Conservation (phyloP, 2,329 filamentous ascomycete species). For the Fusarium globosum region DNA sequence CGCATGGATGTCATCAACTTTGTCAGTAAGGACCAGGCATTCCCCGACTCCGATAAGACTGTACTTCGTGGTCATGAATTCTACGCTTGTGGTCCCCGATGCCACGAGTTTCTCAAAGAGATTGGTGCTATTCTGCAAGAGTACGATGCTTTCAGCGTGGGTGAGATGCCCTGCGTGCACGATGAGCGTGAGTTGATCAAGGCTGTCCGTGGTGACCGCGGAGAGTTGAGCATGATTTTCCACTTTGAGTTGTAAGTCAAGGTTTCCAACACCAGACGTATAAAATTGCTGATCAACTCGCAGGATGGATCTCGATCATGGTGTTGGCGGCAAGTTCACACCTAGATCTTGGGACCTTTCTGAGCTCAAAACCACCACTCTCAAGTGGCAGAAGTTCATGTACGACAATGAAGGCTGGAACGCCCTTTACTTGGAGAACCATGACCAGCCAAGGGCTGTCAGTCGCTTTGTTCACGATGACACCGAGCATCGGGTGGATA, state of each 20-base stretch:
- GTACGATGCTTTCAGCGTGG: constrained; percentile 63
- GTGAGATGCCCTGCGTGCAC: constrained; percentile 61
- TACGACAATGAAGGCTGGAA: constrained; percentile 71
- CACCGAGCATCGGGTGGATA: constrained; percentile 59
- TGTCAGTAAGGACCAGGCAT: constrained; percentile 69
- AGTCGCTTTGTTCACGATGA: constrained; percentile 64
- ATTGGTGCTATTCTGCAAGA: constrained; percentile 57
- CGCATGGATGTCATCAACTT: constrained; percentile 76
- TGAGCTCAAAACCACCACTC: constrained; percentile 63
- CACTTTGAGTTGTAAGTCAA: constrained; percentile 70
- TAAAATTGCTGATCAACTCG: not conserved
- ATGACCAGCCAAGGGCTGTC: constrained; percentile 72
- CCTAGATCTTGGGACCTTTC: constrained; percentile 58
- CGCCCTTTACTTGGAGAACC: constrained; percentile 73
- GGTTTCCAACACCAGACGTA: not conserved
- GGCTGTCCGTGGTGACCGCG: constrained; percentile 64
- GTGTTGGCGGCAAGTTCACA: constrained; percentile 57
- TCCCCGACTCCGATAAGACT: constrained; percentile 59
- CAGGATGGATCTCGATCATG: constrained; percentile 63
- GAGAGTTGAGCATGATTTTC: constrained; percentile 78
- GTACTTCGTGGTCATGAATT: constrained; percentile 53
- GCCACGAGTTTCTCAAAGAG: constrained; percentile 60
- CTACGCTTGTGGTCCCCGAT: constrained; percentile 65
- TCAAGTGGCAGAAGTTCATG: constrained; percentile 71
- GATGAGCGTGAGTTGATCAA: constrained; percentile 57